Conservation (phyloP, 2,329 filamentous ascomycete genomes). For the Epichloe amarillans region DNA sequence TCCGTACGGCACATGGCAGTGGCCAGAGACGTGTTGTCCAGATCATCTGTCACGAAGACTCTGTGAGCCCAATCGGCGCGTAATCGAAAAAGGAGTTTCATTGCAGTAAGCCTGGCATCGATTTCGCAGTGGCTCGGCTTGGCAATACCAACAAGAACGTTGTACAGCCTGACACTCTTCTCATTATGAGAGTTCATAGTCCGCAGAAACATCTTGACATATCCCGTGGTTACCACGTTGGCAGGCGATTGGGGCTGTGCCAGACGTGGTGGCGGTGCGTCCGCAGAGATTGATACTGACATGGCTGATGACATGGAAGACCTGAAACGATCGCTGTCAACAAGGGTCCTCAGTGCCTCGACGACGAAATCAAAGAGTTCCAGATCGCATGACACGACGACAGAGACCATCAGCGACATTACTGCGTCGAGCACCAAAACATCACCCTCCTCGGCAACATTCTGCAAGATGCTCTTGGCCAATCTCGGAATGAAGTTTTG, state of each 20-base stretch:
- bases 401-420: conserved; percentile 49
- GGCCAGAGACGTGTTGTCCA: conserved; percentile 63
- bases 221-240: conserved; percentile 58
- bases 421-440: conserved; percentile 50
- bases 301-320: conserved; percentile 24
- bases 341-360: conserved; percentile 35
- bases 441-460: conserved; percentile 50
- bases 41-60: conserved; percentile 55
- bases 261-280: conserved; percentile 9
- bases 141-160: conserved; percentile 50
- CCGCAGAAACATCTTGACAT: conserved; percentile 64
- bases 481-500: conserved; percentile 44
- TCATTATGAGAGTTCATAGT: conserved; percentile 51
- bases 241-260: conserved; percentile 38
- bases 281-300: conserved; percentile 13
- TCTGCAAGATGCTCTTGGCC: conserved; percentile 46
- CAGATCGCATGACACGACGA: conserved; percentile 46
- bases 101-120: conserved; percentile 58
- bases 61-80: conserved; percentile 70
- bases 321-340: conserved; percentile 34
- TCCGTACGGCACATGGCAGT: conserved; percentile 55
- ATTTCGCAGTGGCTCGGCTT: conserved; percentile 45
- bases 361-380: conserved; percentile 46
- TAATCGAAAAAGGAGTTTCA: conserved; percentile 70
- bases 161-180: conserved; percentile 52